Conservation (phyloP, 2,329 filamentous ascomycete species). For the Verticillium dahliae region DNA sequence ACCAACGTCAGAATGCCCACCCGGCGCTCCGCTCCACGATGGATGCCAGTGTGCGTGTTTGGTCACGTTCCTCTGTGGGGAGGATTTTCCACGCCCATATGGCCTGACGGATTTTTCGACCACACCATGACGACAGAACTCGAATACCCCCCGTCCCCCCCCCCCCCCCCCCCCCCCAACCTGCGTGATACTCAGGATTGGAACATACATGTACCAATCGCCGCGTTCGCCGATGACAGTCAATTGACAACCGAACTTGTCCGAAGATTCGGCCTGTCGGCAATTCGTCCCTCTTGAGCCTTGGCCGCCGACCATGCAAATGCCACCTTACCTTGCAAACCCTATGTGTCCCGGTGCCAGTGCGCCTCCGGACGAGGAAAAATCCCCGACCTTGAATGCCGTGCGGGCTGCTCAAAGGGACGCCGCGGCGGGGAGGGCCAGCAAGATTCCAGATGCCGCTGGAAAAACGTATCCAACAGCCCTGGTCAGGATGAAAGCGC, state of each 20-base stretch:
- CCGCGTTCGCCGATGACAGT: background rate
- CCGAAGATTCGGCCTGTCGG: background rate
- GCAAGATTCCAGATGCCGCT: background rate
- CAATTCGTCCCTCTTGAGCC: background rate
- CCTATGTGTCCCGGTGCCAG: background rate
- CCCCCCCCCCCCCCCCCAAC: background rate
- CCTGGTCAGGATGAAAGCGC: no score
- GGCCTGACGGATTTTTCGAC: background rate
- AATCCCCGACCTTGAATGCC: background rate
- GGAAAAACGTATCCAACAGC: background rate
- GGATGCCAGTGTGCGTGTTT: background rate
- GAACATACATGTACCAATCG: background rate
- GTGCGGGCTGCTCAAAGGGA: background rate
- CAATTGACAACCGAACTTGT: background rate
- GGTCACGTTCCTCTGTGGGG: background rate
- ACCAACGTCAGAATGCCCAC: background rate
- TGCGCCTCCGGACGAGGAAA: background rate
- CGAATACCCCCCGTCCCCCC: background rate
- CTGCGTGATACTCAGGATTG: background rate
- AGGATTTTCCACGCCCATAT: background rate
- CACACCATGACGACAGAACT: background rate
- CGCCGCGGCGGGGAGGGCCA: background rate
- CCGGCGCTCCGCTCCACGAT: background rate
- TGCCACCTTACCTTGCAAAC: no score
- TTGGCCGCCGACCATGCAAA: background rate